Evolutionary conservation across 768 basidiomycete species (phyloP), one percentile per base, ranked within the genome.

Genomic region (Royoungia palumana): DNA sequence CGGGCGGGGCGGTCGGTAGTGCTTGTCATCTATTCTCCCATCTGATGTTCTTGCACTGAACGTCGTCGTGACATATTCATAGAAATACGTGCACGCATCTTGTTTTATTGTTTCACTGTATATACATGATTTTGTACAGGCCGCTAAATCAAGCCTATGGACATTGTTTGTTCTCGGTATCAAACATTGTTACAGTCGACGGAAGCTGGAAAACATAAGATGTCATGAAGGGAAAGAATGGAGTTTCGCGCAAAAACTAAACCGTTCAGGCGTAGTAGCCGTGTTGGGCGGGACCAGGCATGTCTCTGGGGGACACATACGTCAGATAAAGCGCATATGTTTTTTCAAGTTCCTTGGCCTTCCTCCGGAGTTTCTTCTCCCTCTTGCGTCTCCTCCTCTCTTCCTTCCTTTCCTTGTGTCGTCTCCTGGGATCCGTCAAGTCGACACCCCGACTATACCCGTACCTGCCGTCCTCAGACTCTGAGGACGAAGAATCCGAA

Each of bases 271-370:
- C 57, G 21, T 68, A 65, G 57, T 66, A 65, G 24, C 64, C 61
- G 39, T 64, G 59, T 20, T 50, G 60, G 27, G 24, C 44, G n/a
- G 61, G 50, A 20, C 61, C 57, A 2, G 69, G 55, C 22, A 59
- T 13, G 13, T 68, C 66, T 45, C 65, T 63, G 37, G 70, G 71
- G 14, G 67, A 54, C 19, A 81, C 53, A 60, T 75, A 87, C 10
- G 72, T 74, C 44, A 89, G 57, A 61, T 82, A 89, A 32, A 90
- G 64, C 3, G 79, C 59, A 61, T 87, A 90, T 46, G 73, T 75
- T 66, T 76, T 83, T 55, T 81, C 82, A 35, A 74, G 75, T 49
- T 79, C 79, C 60, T 74, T 82, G 35, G 76, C 78, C 63, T 77
- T 81, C 58, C 70, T 75, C 60, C 76, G 77, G 40, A 75, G 69